Evolutionary conservation across 805 yeast genomes (phyloP).

Genomic region (Isabelozyma rhagii): DNA sequence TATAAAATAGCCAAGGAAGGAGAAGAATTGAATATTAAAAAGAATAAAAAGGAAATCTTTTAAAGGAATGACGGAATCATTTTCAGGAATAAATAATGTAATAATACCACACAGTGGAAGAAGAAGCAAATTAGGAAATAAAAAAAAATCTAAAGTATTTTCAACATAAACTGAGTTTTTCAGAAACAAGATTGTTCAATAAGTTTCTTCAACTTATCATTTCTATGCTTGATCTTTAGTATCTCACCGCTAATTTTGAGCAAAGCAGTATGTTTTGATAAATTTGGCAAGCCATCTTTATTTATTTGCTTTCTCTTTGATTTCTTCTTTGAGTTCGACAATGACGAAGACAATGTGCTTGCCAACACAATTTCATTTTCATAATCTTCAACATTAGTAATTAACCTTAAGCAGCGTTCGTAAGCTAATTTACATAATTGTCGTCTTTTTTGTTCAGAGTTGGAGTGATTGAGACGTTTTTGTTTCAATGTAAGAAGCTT

Average conservation of each 20-base stretch:
- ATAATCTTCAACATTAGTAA: conserved; percentile 39
- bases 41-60: not conserved
- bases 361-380: conserved; percentile 26
- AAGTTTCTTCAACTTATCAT: conserved; percentile 29
- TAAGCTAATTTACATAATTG: conserved; percentile 44
- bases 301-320: conserved; percentile 37
- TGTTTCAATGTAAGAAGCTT: conserved; percentile 38
- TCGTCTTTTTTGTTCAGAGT: conserved; percentile 42
- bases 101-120: not conserved
- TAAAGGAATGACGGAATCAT: not conserved
- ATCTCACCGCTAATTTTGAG: conserved; percentile 38
- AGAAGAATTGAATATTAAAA: not conserved
- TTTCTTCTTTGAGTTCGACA: conserved; percentile 29
- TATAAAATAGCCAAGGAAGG: not conserved
- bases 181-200: not conserved
- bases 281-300: conserved; percentile 44
- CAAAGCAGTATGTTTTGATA: conserved; percentile 42
- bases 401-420: conserved; percentile 38
- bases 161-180: too few species aligned
- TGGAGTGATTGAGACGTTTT: conserved; percentile 39
- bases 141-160: not conserved
- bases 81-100: not conserved
- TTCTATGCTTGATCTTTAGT: conserved; percentile 27
- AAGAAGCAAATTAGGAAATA: not conserved
- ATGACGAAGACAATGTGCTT: conserved; percentile 23